Conservation (phyloP, 148 eudicot genomes). For the Polygonum maritimum region DNA sequence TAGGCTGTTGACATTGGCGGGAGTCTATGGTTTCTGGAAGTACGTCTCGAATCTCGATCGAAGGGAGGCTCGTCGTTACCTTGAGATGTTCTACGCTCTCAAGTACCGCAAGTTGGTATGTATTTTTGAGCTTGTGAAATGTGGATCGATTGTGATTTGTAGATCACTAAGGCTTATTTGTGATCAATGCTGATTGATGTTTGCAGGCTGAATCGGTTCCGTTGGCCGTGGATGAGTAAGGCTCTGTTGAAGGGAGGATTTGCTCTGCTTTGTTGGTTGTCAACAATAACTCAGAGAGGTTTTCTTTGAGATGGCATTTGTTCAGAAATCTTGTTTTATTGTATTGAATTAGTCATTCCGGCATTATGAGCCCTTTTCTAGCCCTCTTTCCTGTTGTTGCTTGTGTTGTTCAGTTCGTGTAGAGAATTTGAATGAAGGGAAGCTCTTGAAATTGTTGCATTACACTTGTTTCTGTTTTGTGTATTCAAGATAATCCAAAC, state of each 20-base stretch:
- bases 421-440: neutral
- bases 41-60: conserved; percentile 76
- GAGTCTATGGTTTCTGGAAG: conserved; percentile 98
- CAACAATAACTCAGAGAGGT: neutral
- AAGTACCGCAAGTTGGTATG: conserved; percentile 82
- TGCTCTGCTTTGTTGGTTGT: conserved; percentile 3
- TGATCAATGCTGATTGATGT: conserved; percentile 2
- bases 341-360: neutral
- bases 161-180: neutral
- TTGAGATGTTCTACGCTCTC: conserved; percentile 93
- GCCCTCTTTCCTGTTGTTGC: neutral
- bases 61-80: conserved; percentile 83
- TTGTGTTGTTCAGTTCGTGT: neutral
- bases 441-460: neutral
- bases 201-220: conserved; percentile 93
- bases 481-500: no score
- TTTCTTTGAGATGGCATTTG: conserved; percentile 4
- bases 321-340: neutral
- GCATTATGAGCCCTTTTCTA: neutral
- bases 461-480: neutral
- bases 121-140: neutral
- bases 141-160: neutral
- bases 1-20: conserved; percentile 79
- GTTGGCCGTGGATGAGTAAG: conserved; percentile 45
- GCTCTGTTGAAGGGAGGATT: neutral